These are phyloP conservation scores for Yamadazyma sp. DNA, from an alignment of 805 yeast genomes.

Conservation along the genomic window DNA sequence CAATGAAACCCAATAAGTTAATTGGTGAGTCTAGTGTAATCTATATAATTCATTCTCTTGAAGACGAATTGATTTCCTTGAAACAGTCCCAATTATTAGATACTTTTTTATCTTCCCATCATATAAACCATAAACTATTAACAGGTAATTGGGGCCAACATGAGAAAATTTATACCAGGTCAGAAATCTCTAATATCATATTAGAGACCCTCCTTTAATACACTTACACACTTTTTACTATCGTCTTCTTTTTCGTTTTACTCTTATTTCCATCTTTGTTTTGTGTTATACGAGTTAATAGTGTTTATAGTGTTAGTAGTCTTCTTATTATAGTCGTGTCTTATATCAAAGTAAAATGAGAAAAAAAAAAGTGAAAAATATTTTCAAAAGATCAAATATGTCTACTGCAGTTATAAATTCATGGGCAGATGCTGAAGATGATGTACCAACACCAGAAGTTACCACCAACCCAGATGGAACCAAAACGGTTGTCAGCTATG, in stretches of 20 bases:
- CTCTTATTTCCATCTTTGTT: too few relatives aligned
- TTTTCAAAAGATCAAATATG: constrained; percentile 14
- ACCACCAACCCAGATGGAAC: constrained; percentile 84
- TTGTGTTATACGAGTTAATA: too few relatives aligned
- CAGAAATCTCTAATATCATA: constrained; percentile 31
- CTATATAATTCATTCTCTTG: constrained; percentile 54
- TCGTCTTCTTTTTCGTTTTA: too few relatives aligned
- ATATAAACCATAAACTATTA: constrained; percentile 4
- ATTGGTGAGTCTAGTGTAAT: constrained; percentile 14
- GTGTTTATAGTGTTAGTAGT: too few relatives aligned
- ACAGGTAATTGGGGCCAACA: constrained; percentile 54
- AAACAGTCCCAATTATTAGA: constrained; percentile 46
- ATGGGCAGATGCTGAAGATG: constrained; percentile 77
- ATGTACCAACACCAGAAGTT: constrained; percentile 70
- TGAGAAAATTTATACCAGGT: constrained; percentile 55
- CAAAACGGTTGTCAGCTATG: constrained; percentile 77
- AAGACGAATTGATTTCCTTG: constrained; percentile 62
- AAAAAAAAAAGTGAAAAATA: constrained; percentile 6
- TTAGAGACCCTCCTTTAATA: too few relatives aligned
- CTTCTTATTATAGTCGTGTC: too few relatives aligned
- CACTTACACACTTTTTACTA: too few relatives aligned
- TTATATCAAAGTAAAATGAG: too few relatives aligned
- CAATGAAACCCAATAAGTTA: constrained; percentile 1
- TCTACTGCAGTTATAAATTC: constrained; percentile 40
- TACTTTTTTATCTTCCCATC: constrained; percentile 24